Evolutionary conservation across 495 filamentous ascomycete species (phyloP).

Genomic region (Beverwykella pulmonaria): DNA sequence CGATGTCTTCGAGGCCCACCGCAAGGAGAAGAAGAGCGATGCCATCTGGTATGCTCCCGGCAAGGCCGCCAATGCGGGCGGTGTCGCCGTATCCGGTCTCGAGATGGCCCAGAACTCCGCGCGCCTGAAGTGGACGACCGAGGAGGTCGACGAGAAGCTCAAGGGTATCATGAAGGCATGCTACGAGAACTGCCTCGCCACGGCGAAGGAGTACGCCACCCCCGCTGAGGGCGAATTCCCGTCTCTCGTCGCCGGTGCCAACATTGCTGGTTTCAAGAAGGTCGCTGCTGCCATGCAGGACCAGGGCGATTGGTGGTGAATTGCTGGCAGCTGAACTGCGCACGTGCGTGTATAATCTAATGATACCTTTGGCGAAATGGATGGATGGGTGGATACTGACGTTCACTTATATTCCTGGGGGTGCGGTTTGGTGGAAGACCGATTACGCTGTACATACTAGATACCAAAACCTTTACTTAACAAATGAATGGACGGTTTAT

Average conservation of each 20-base stretch:
- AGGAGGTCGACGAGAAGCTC: slow-evolving; percentile 91
- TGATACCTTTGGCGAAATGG: not conserved
- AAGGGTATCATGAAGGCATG: slow-evolving; percentile 92
- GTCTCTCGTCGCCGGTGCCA: slow-evolving; percentile 86
- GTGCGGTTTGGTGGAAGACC: not conserved
- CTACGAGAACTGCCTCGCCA: slow-evolving; percentile 89
- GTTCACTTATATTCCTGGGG: not conserved
- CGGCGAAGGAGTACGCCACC: slow-evolving; percentile 83
- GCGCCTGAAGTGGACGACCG: slow-evolving; percentile 78
- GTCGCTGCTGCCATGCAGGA: slow-evolving; percentile 92
- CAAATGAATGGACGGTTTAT: not conserved
- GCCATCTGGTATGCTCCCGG: slow-evolving; percentile 96
- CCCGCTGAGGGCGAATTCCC: slow-evolving; percentile 80
- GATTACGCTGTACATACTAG: not conserved
- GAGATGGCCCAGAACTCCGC: slow-evolving; percentile 99
- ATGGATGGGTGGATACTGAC: not conserved
- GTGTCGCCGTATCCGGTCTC: slow-evolving; percentile 94
- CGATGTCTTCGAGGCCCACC: slow-evolving; percentile 83
- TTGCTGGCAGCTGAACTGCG: not conserved
- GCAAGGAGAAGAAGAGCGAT: slow-evolving; percentile 67
- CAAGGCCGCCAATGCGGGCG: slow-evolving; percentile 96
- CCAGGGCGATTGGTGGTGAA: slow-evolving; percentile 86
- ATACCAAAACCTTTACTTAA: not conserved
- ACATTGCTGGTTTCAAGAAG: slow-evolving; percentile 98
- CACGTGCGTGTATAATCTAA: not conserved